Percentiles rank a stretch among this genome's conserved stretches.
Conservation (phyloP, 768 basidiomycete species). For the Porphyrellus cyaneotinctus region DNA sequence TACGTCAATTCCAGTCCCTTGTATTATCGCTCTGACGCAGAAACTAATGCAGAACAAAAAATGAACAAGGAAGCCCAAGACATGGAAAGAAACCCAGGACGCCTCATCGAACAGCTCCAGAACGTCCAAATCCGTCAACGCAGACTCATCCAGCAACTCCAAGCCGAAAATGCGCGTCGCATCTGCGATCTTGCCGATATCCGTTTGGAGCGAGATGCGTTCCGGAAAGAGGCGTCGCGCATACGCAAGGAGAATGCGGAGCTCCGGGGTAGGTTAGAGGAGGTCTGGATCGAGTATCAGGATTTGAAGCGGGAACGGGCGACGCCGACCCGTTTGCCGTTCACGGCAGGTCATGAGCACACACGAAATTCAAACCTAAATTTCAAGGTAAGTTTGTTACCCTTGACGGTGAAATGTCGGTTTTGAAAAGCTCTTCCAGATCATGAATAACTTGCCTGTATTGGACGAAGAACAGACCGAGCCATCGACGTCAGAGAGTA, state of each 20-base stretch:
- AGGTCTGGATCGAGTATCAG: slow-evolving; percentile 13
- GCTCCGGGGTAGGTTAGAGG: slow-evolving; percentile 19
- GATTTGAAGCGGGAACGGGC: slow-evolving; percentile 24
- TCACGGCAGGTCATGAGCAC: not conserved
- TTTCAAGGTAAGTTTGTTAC: slow-evolving; percentile 8
- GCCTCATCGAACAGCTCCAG: slow-evolving; percentile 27
- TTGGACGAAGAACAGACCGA: slow-evolving; percentile 4
- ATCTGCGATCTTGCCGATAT: slow-evolving; percentile 25
- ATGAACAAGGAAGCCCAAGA: not conserved
- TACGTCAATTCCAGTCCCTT: not conserved
- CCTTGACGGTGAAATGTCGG: not conserved
- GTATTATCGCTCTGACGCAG: not conserved
- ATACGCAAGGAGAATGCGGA: slow-evolving; percentile 21
- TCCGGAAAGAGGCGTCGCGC: slow-evolving; percentile 19
- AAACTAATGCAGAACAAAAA: not conserved
- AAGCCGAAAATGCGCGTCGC: slow-evolving; percentile 22
- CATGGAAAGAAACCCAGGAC: slow-evolving; percentile 8
- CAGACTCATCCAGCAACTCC: slow-evolving; percentile 24
- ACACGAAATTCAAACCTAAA: not conserved
- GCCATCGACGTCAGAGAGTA: not conserved
- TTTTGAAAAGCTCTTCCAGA: not conserved
- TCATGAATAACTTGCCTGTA: slow-evolving; percentile 1
- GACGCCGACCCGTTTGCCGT: slow-evolving; percentile 10
- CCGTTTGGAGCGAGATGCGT: slow-evolving; percentile 27
- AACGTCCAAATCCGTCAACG: slow-evolving; percentile 22